Evolutionary conservation across 2,329 filamentous ascomycete genomes (phyloP).

Genomic region (Talaromyces sp.): DNA sequence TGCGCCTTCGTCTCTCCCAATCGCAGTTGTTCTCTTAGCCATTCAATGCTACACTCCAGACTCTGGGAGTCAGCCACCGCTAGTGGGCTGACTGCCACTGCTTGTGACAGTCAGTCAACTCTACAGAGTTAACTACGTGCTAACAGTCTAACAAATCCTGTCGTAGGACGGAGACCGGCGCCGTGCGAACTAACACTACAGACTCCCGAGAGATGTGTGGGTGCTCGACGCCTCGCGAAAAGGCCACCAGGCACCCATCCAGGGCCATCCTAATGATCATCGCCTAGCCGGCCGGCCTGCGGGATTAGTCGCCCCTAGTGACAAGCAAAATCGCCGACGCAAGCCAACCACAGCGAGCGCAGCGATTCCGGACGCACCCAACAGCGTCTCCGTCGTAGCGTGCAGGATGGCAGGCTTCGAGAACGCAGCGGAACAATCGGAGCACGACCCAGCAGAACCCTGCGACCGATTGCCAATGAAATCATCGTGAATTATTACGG

Average conservation of each 20-base stretch:
- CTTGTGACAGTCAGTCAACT: background rate
- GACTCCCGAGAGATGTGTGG: background rate
- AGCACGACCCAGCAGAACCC: background rate
- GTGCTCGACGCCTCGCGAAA: background rate
- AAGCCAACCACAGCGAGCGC: background rate
- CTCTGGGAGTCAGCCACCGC: background rate
- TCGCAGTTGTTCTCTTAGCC: no score
- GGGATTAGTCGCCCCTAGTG: background rate
- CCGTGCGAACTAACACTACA: background rate
- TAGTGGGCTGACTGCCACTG: background rate
- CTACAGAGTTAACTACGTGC: background rate
- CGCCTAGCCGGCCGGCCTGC: background rate
- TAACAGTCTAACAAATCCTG: background rate
- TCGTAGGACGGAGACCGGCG: background rate
- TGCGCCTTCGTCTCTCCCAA: background rate
- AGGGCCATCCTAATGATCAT: background rate
- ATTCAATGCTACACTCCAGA: background rate
- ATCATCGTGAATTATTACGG: background rate
- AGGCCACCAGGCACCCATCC: background rate
- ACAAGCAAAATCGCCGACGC: background rate
- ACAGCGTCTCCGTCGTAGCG: background rate
- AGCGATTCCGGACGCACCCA: background rate
- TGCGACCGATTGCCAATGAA: background rate
- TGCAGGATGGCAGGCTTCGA: background rate
- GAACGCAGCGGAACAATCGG: background rate